Conservation (phyloP, 164 flowering plant species). For the Macadamia tetraphylla region DNA sequence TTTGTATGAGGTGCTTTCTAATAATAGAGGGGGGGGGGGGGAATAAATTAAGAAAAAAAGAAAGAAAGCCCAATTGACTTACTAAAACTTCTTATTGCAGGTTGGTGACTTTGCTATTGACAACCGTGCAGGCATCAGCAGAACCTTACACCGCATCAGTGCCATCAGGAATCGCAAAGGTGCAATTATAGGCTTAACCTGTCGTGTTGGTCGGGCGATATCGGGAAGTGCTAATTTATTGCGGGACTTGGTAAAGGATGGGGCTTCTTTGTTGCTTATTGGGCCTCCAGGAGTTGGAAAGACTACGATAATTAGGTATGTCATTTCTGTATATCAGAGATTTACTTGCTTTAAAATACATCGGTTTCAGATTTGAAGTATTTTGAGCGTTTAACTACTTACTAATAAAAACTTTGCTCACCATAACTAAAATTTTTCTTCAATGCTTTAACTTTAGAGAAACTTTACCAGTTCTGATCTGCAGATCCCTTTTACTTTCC, state of each 20-base stretch:
- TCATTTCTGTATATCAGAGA: neutral
- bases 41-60: neutral
- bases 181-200: constrained; percentile 80
- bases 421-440: neutral
- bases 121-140: constrained; percentile 91
- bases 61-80: constrained; percentile 2
- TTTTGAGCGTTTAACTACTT: neutral
- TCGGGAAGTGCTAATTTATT: constrained; percentile 84
- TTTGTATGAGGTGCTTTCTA: neutral
- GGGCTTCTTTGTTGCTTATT: constrained; percentile 80
- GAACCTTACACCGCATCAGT: constrained; percentile 92
- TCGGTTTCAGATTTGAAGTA: neutral
- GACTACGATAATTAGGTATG: constrained; percentile 88
- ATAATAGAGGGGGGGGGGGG: no score
- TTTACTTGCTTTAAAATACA: neutral
- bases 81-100: constrained; percentile 31
- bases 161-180: constrained; percentile 84
- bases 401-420: neutral
- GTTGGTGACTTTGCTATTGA: constrained; percentile 93
- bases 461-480: neutral
- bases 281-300: constrained; percentile 99
- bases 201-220: constrained; percentile 91
- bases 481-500: neutral
- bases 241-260: constrained; percentile 73
- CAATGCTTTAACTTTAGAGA: neutral